Evolutionary conservation across 2,329 filamentous ascomycete genomes (phyloP).

Genomic region (Cordyceps pruinosa): DNA sequence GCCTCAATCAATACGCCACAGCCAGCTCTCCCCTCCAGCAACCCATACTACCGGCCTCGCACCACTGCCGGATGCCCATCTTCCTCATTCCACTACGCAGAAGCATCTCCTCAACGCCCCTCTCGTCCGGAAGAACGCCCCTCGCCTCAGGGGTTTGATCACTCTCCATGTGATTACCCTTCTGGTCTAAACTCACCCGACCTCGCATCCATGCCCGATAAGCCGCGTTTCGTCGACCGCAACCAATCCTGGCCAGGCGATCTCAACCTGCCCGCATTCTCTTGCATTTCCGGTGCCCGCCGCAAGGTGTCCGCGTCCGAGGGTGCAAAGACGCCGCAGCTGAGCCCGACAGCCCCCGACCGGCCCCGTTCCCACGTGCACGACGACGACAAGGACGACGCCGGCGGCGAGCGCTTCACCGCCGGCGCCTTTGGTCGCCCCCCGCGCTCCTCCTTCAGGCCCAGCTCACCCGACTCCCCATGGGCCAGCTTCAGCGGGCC

Average conservation of each 20-base stretch:
- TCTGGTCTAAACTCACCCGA: background rate
- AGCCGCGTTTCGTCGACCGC: background rate
- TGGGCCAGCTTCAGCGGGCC: constrained; percentile 7
- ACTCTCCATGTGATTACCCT: background rate
- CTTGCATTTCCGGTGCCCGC: background rate
- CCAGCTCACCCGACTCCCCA: background rate
- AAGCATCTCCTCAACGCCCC: background rate
- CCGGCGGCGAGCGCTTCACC: constrained; percentile 2
- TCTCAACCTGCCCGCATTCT: background rate
- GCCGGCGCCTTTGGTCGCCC: background rate
- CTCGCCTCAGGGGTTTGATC: background rate
- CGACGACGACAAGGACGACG: background rate
- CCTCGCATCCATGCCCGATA: background rate
- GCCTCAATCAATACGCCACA: background rate
- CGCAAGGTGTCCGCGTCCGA: background rate
- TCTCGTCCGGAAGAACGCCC: background rate
- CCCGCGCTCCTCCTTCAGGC: background rate
- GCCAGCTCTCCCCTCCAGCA: constrained; percentile 15
- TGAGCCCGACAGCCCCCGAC: background rate
- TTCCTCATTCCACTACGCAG: background rate
- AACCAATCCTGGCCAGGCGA: constrained; percentile 1
- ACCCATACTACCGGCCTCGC: constrained; percentile 29
- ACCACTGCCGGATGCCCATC: constrained; percentile 10
- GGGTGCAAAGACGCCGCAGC: background rate
- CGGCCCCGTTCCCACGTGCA: too few relatives aligned